Conservation (phyloP, 202 grass and related monocot genomes). For the Eragrostis tef region DNA sequence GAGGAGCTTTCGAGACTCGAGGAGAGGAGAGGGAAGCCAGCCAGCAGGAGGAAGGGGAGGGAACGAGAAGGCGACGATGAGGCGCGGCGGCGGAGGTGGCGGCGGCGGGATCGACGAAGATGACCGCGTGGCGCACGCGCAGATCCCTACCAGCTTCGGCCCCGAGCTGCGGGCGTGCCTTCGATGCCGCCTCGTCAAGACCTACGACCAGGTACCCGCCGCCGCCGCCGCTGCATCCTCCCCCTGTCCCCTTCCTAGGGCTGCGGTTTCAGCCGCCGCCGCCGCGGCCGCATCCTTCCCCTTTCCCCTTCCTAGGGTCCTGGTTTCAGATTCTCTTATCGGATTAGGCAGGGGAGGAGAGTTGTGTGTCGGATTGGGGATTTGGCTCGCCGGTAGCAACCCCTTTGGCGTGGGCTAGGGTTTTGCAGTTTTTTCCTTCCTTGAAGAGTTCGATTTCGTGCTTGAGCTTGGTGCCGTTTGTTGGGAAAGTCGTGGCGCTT, state of each 20-base stretch:
- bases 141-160: conserved; percentile 99
- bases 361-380: neutral
- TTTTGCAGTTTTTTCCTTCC: neutral
- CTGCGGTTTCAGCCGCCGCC: neutral
- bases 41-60: neutral
- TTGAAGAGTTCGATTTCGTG: neutral
- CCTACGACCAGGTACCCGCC: conserved; percentile 79
- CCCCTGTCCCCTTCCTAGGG: neutral
- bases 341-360: no score
- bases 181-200: conserved; percentile 98
- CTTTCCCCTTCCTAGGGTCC: neutral
- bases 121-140: conserved; percentile 51
- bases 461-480: neutral
- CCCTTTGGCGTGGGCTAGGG: conserved; percentile 11
- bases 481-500: neutral
- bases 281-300: neutral
- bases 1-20: neutral
- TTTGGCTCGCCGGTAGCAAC: neutral
- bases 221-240: neutral
- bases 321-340: neutral
- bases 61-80: conserved; percentile 43
- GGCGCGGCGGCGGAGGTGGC: conserved; percentile 52
- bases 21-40: conserved; percentile 4
- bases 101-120: conserved; percentile 66
- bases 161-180: conserved; percentile 97